Percentiles rank a stretch among this genome's conserved stretches.
These are phyloP conservation scores for Taphrina communis DNA, from an alignment of 1,139 yeast species.

Conservation along the genomic window DNA sequence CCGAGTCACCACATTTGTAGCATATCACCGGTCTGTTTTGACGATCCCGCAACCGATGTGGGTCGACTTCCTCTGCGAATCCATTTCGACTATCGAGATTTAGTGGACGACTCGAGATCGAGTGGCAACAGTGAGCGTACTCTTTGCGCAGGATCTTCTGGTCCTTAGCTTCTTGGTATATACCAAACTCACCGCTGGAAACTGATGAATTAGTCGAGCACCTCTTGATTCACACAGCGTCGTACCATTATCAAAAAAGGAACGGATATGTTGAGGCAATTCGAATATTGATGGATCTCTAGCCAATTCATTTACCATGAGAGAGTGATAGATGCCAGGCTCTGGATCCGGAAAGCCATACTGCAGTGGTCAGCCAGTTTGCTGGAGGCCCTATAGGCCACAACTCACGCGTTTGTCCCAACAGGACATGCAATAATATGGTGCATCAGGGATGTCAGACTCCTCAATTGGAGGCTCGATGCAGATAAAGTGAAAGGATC, in stretches of 20 bases:
- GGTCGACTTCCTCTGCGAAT: conserved; percentile 61
- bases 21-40: conserved; percentile 71
- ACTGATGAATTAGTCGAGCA: conserved; percentile 51
- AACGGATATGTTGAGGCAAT: conserved; percentile 71
- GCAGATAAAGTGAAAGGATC: conserved; percentile 88
- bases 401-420: conserved; percentile 46
- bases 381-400: neutral
- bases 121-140: conserved; percentile 39
- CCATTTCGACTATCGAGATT: conserved; percentile 48
- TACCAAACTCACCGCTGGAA: conserved; percentile 70
- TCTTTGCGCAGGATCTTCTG: conserved; percentile 52
- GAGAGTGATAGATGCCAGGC: conserved; percentile 63
- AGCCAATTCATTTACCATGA: conserved; percentile 63
- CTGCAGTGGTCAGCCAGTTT: neutral
- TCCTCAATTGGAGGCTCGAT: conserved; percentile 87
- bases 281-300: conserved; percentile 75
- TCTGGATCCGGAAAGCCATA: conserved; percentile 33
- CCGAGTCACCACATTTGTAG: conserved; percentile 75
- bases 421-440: conserved; percentile 86
- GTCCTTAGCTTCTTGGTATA: conserved; percentile 69
- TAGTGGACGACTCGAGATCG: too few relatives aligned
- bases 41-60: conserved; percentile 68
- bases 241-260: conserved; percentile 75
- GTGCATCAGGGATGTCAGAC: conserved; percentile 73
- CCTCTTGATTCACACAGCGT: neutral